These are phyloP conservation scores for Salix udensis DNA, from an alignment of 345 rosid species.

Conservation along the genomic window DNA sequence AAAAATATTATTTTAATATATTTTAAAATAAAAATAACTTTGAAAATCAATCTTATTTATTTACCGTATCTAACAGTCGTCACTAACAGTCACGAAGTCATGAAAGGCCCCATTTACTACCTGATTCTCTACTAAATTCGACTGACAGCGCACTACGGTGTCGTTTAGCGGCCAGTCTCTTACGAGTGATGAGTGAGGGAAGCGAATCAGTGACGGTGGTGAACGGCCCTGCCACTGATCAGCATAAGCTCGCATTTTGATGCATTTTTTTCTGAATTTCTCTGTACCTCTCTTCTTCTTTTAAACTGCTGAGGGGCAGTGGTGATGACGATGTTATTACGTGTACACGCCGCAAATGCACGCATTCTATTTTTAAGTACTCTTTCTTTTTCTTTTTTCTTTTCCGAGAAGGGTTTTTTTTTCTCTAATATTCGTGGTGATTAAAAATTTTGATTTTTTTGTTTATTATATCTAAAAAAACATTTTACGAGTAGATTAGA, in stretches of 20 bases:
- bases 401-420: too few relatives aligned
- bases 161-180: not conserved
- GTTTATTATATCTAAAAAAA: too few relatives aligned
- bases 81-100: too few relatives aligned
- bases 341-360: not conserved
- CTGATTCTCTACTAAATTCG: conserved; percentile 8
- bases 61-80: too few relatives aligned
- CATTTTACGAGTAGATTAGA: too few relatives aligned
- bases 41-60: too few relatives aligned
- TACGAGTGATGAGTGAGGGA: not conserved
- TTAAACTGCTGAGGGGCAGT: not conserved
- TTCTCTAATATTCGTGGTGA: too few relatives aligned
- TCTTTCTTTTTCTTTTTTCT: too few relatives aligned
- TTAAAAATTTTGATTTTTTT: too few relatives aligned
- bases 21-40: too few relatives aligned
- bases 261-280: not conserved
- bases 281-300: not conserved
- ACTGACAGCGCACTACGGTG: not conserved
- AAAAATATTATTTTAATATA: too few relatives aligned
- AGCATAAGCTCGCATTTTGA: conserved; percentile 1
- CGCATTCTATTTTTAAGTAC: too few relatives aligned
- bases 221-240: not conserved
- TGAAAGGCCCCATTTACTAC: not conserved
- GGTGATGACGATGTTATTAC: not conserved
- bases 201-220: not conserved